phyloP scores from a whole-genome alignment of 208 protist genomes.

The Leishmania major region DNA sequence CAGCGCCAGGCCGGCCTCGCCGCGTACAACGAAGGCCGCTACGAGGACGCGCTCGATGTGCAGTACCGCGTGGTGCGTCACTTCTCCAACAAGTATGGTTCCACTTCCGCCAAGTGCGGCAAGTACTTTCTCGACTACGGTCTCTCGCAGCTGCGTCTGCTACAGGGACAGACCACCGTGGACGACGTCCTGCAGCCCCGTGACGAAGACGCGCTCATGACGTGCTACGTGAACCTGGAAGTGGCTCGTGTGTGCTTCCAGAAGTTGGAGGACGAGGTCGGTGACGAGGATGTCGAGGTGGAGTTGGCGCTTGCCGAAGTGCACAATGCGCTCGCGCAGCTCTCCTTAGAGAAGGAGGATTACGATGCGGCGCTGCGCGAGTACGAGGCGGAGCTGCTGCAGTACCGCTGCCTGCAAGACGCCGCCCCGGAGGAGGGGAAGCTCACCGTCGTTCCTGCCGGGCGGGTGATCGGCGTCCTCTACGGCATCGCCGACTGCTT shows the following conservation, averaged over 20 bases:
- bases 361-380: constrained; percentile 75
- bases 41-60: constrained; percentile 70
- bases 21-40: constrained; percentile 71
- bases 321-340: constrained; percentile 84
- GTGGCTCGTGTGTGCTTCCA: constrained; percentile 82
- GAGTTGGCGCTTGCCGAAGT: constrained; percentile 75
- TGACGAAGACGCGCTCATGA: constrained; percentile 77
- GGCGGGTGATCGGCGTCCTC: constrained; percentile 62
- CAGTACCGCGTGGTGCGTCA: constrained; percentile 84
- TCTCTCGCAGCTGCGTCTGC: constrained; percentile 79
- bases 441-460: constrained; percentile 40
- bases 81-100: constrained; percentile 74
- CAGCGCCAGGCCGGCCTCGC: constrained; percentile 51
- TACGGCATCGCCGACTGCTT: constrained; percentile 88
- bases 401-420: constrained; percentile 75
- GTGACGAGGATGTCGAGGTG: constrained; percentile 41
- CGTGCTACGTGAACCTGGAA: constrained; percentile 89
- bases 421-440: constrained; percentile 22
- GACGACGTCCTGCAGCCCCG: constrained; percentile 70
- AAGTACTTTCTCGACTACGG: constrained; percentile 91
- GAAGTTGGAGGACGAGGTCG: constrained; percentile 56
- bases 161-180: constrained; percentile 62
- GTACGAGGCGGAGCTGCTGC: constrained; percentile 82
- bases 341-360: constrained; percentile 81
- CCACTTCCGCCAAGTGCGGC: constrained; percentile 57